Evolutionary conservation across 1,139 yeast species (phyloP).

Genomic region (Saccharomyces hybrid): DNA sequence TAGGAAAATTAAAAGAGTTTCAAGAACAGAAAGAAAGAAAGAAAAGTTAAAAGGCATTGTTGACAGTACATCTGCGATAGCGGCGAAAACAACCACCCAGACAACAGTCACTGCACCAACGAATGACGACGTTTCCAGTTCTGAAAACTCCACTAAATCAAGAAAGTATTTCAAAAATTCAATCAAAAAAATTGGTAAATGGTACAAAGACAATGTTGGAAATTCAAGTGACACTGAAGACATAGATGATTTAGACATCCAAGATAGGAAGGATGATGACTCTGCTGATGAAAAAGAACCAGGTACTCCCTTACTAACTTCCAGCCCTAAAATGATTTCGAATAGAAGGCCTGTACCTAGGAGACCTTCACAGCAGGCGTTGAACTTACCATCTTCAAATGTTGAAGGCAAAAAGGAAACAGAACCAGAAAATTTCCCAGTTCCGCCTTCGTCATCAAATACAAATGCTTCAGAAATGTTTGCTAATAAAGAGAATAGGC

Average conservation of each 20-base stretch:
- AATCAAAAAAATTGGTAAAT: slow-evolving; percentile 55
- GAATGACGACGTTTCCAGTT: slow-evolving; percentile 15
- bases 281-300: slow-evolving; percentile 1
- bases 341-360: slow-evolving; percentile 24
- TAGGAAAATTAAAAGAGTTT: neutral
- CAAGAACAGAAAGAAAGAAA: neutral
- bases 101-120: neutral
- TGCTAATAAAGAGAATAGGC: slow-evolving; percentile 19
- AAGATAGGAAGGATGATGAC: slow-evolving; percentile 5
- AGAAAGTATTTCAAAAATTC: slow-evolving; percentile 39
- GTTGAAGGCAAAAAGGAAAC: neutral
- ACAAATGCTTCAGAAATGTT: slow-evolving; percentile 28
- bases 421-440: neutral
- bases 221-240: slow-evolving; percentile 11
- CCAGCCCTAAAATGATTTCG: slow-evolving; percentile 27
- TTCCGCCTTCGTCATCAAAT: slow-evolving; percentile 12
- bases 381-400: neutral
- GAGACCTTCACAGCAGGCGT: slow-evolving; percentile 6
- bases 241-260: slow-evolving; percentile 6
- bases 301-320: neutral
- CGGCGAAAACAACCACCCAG: neutral
- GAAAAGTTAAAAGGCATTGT: neutral
- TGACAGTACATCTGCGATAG: neutral
- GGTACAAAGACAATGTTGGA: slow-evolving; percentile 52
- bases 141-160: slow-evolving; percentile 28